Conservation (phyloP, 345 rosid genomes). For the Eucalyptus curtisii region DNA sequence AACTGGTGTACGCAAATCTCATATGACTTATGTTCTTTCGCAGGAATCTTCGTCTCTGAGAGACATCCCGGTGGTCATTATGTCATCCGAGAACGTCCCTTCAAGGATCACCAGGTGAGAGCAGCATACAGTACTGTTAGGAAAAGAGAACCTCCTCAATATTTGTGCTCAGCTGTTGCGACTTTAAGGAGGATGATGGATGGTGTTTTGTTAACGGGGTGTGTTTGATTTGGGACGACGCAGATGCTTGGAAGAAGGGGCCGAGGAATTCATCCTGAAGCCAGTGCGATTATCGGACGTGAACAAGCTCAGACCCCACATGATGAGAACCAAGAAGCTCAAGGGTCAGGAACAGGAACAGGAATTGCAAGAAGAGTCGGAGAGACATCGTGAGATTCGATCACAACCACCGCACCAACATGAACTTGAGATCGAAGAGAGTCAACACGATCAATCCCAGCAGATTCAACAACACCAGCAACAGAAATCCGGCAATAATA, state of each 20-base stretch:
- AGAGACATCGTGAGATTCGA: background rate
- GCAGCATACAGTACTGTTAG: background rate
- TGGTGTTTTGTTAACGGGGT: background rate
- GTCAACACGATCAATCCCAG: background rate
- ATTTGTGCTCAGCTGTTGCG: background rate
- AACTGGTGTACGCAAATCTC: background rate
- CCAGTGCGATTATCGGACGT: slow-evolving; percentile 46
- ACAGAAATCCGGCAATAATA: background rate
- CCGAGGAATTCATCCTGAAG: slow-evolving; percentile 63
- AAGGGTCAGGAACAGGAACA: background rate
- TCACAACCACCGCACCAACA: background rate
- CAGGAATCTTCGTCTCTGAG: slow-evolving; percentile 53
- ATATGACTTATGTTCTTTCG: background rate
- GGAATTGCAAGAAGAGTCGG: background rate
- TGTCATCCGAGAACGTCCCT: slow-evolving; percentile 80
- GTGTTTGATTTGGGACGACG: background rate
- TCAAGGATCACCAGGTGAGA: slow-evolving; percentile 50
- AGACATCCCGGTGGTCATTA: slow-evolving; percentile 61
- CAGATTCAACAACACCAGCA: background rate
- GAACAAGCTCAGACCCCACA: slow-evolving; percentile 40
- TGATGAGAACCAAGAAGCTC: slow-evolving; percentile 32
- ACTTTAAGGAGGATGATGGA: background rate
- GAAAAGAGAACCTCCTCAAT: background rate
- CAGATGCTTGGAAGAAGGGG: slow-evolving; percentile 75
- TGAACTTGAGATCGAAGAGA: background rate